Percentiles rank a stretch among this genome's conserved stretches.
phyloP scores from a whole-genome alignment of 495 filamentous ascomycete species.

The Amphirosellinia nigrospora region DNA sequence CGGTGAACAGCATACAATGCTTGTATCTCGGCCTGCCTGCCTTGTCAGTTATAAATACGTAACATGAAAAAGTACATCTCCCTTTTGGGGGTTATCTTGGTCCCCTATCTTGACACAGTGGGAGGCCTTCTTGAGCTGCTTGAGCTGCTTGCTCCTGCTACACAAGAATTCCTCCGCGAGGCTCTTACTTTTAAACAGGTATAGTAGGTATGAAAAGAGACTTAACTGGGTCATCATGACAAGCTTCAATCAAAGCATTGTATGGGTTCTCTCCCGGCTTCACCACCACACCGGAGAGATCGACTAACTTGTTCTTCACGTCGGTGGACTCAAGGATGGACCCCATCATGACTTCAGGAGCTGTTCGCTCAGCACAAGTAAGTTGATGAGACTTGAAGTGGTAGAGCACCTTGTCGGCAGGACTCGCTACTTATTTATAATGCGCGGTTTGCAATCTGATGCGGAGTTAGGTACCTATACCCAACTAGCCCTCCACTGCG shows the following conservation, averaged over 20 bases:
- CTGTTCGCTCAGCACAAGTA: background rate
- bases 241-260: conserved; percentile 70
- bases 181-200: background rate
- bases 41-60: conserved; percentile 25
- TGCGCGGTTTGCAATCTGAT: background rate
- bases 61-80: background rate
- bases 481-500: conserved; percentile 13
- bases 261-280: conserved; percentile 72
- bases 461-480: no score
- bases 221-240: conserved; percentile 64
- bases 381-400: background rate
- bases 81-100: background rate
- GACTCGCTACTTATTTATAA: background rate
- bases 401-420: background rate
- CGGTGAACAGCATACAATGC: conserved; percentile 75
- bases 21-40: conserved; percentile 69
- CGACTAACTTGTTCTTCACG: conserved; percentile 59
- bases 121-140: background rate
- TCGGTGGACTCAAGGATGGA: conserved; percentile 48
- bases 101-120: background rate
- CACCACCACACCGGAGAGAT: conserved; percentile 59
- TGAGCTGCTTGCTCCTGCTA: background rate
- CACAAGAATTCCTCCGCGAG: background rate
- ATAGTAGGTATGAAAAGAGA: conserved; percentile 19
- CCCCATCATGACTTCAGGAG: conserved; percentile 37